Evolutionary conservation across 2,329 filamentous ascomycete species (phyloP), one percentile per base, ranked within the genome.

Genomic region (Xylariomycetidae sp.): DNA sequence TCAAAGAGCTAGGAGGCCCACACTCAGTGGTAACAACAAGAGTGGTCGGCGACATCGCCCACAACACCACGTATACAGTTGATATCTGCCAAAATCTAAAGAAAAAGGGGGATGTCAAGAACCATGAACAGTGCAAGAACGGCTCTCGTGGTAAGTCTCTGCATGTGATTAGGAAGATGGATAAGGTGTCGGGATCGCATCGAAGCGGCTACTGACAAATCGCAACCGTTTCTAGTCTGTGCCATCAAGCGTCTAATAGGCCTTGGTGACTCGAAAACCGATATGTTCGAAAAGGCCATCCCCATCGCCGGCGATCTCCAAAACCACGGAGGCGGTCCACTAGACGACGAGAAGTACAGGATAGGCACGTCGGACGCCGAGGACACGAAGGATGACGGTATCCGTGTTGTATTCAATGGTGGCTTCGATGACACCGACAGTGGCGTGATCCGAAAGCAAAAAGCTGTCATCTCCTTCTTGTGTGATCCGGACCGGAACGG

Each of bases 391-490:
- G 63, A 73, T 2, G 84, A 90, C 52, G 89, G 90, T 2, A 51
- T 95, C 9, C 72, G 79, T 12, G 58, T 92, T 1, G 77, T 82
- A 40, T 58, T 95, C 31, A 66, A 70, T 37, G 79, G 80, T n/a
- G 76, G 77, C 11, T 69, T 64, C 28, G 67, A 72, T 41, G 63
- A 61, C 9, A 54, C 72, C 6, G 66, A 75, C 30, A 82, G 79
- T 6, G 68, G 71, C 33, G 66, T 70, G 30, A 67, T 70, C 34
- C 63, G 63, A 17, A 66, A 76, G 39, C 85, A 94, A 58, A 80
- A 78, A 51, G 86, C 88, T 4, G 73, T 94, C 8, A 76, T 97
- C 34, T 85, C 94, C 51, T 88, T 97, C 48, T 57, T 89, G 14
- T 98, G 92, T 62, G 83, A 94, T 53, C 67, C 63, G 18, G 70